phyloP scores from a whole-genome alignment of 2,329 filamentous ascomycete species.

The Claviceps pazoutovae region DNA sequence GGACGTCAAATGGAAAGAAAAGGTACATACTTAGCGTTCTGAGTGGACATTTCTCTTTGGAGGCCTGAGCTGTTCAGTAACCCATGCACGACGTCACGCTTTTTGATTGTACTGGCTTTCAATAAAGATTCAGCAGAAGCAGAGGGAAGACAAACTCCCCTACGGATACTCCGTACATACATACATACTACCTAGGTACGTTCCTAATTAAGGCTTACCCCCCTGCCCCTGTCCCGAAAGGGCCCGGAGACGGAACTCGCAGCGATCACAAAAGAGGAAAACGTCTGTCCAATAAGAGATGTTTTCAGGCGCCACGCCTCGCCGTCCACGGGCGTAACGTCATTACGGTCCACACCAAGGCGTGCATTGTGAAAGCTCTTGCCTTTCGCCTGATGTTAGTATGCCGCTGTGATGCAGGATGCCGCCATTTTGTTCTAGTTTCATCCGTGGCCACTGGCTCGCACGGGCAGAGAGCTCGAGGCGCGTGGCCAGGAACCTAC shows the following conservation, averaged over 20 bases:
- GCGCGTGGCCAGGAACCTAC: not conserved
- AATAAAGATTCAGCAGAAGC: not conserved
- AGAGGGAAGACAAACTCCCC: not conserved
- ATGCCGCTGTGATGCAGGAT: conserved; percentile 5
- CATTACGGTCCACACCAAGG: not conserved
- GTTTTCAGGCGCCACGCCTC: not conserved
- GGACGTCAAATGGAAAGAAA: not conserved
- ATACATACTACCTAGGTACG: too few species aligned
- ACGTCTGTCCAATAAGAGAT: not conserved
- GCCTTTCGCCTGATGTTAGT: not conserved
- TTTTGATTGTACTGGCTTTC: conserved; percentile 1
- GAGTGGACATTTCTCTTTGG: not conserved
- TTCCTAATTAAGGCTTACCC: too few species aligned
- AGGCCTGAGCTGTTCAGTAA: not conserved
- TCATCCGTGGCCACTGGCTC: not conserved
- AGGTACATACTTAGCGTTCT: not conserved
- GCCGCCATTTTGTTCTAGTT: conserved; percentile 4
- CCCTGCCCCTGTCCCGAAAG: not conserved
- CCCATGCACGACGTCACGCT: conserved; percentile 1
- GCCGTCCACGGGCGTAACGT: not conserved
- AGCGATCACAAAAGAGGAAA: not conserved
- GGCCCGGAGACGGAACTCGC: not conserved
- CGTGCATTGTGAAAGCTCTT: not conserved
- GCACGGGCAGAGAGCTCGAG: not conserved
- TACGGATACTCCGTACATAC: too few species aligned